A percentile compares a stretch with the other conserved stretches of the same genome.
phyloP scores from a whole-genome alignment of 2,329 filamentous ascomycete genomes.

The Colletotrichum cereale region DNA sequence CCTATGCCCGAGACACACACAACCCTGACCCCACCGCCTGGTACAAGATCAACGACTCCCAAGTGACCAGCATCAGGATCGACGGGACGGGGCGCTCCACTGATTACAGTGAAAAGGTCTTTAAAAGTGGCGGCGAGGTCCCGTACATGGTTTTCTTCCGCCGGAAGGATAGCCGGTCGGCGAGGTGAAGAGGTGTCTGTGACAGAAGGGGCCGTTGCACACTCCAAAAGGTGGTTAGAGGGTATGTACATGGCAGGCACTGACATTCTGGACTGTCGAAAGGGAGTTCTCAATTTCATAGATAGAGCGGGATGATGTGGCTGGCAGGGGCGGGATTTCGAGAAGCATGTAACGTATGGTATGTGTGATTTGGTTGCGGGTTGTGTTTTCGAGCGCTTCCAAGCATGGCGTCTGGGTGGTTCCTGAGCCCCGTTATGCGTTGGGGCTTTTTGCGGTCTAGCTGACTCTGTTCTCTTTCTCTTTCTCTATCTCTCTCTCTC shows the following conservation, averaged over 20 bases:
- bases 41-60: slow-evolving; percentile 63
- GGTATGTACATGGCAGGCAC: slow-evolving; percentile 1
- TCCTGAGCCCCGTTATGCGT: slow-evolving; percentile 11
- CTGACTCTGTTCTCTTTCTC: too few relatives aligned
- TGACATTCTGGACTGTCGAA: slow-evolving; percentile 12
- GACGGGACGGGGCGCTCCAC: slow-evolving; percentile 49
- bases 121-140: slow-evolving; percentile 54
- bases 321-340: not conserved
- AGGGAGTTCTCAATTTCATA: not conserved
- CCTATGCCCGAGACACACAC: slow-evolving; percentile 72
- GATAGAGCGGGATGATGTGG: slow-evolving; percentile 15
- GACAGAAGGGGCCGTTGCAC: slow-evolving; percentile 13
- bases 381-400: slow-evolving; percentile 34
- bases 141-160: slow-evolving; percentile 63
- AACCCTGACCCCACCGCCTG: slow-evolving; percentile 59
- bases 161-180: slow-evolving; percentile 48
- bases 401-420: slow-evolving; percentile 37
- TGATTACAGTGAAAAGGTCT: slow-evolving; percentile 55
- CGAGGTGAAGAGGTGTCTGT: slow-evolving; percentile 14
- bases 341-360: slow-evolving; percentile 4
- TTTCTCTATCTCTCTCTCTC: not conserved
- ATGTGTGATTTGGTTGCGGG: not conserved
- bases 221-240: not conserved
- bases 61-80: slow-evolving; percentile 57
- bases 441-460: not conserved